Base-by-base conservation (phyloP, 2,329 filamentous ascomycete species). In the Aspergillus sp. region DNA sequence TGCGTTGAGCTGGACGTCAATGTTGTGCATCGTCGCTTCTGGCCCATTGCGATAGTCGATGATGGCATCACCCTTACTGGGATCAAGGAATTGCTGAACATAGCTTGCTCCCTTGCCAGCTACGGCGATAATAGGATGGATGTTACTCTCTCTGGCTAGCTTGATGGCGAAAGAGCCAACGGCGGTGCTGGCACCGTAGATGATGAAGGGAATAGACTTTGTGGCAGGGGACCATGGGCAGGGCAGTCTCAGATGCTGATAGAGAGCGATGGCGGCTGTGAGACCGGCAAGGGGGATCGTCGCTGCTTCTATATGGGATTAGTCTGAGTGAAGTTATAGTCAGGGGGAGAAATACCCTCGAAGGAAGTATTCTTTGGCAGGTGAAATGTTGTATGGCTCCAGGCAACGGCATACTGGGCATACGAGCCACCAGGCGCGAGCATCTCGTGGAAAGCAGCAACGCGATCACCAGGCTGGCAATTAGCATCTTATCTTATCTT, bases 121-220 rank as follows among this genome's bases (percentile, higher is more conserved):
- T 7, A 83, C 67, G 50, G 69, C 73, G 49, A 83, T 78, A 31
- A 83, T 60, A 0, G 79, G 81, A 57, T 82, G 77, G 50, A 83
- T 77, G 54, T 78, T 75, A 47, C 69, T 69, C 19, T 63, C 65
- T 9, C 49, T 52, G 7, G 77, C 76, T 11, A 82, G 65, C 61
- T 83, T 76, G 33, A 82, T 59, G 1, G 72, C 72, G 53, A 76
- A 82, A 8, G 72, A 62, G 7, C 79, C 79, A 0, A 83, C 78
- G 0, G 78, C 70, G 1, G 72, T 73, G 0, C 73, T 66, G 0
- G 55, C 64, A 30, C 71, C 72, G 52, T 74, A 74, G 37, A 76
- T 58, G 19, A 76, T 59, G 4, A 71, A 48, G 0, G 68, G 69
- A 8, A 50, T 64, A 2, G 47, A 53, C 13, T 58, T 57, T 1